phyloP scores from a whole-genome alignment of 1,284 basidiomycete species.

The Puccinia hordei region DNA sequence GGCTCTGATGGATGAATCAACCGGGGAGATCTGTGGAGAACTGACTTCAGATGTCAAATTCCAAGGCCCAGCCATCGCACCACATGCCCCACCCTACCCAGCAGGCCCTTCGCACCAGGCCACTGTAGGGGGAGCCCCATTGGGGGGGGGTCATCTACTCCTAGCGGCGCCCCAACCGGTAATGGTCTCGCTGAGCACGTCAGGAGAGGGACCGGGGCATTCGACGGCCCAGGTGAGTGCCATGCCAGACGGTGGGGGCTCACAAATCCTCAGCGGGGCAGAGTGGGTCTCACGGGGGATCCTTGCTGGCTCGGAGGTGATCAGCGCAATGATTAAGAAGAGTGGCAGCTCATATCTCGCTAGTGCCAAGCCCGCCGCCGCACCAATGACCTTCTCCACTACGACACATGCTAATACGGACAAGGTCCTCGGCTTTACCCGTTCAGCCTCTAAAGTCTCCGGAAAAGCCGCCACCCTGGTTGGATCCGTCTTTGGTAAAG shows the following conservation, averaged over 20 bases:
- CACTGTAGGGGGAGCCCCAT: not conserved
- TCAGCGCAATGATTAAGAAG: slow-evolving; percentile 54
- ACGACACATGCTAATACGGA: slow-evolving; percentile 52
- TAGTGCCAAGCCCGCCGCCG: slow-evolving; percentile 51
- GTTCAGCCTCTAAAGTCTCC: slow-evolving; percentile 52
- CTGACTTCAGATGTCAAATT: slow-evolving; percentile 24
- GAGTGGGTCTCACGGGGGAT: slow-evolving; percentile 57
- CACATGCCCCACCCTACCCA: slow-evolving; percentile 31
- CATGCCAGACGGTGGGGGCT: slow-evolving; percentile 48
- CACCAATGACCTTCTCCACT: slow-evolving; percentile 54
- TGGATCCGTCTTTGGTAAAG: slow-evolving; percentile 55
- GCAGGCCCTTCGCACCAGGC: not conserved
- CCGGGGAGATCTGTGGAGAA: slow-evolving; percentile 47
- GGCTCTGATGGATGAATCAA: slow-evolving; percentile 48
- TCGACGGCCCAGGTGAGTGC: slow-evolving; percentile 7
- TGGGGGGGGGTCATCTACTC: not conserved
- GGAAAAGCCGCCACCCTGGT: slow-evolving; percentile 57
- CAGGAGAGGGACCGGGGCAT: not conserved
- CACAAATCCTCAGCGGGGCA: slow-evolving; percentile 53
- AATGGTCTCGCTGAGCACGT: slow-evolving; percentile 24
- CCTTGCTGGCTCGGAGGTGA: slow-evolving; percentile 55
- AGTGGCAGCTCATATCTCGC: slow-evolving; percentile 55
- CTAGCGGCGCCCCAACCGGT: slow-evolving; percentile 25
- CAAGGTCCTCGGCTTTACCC: slow-evolving; percentile 51
- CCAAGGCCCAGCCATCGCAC: not conserved